Conservation (phyloP, 805 yeast genomes). For the Ogataea nakhonphanomensis region DNA sequence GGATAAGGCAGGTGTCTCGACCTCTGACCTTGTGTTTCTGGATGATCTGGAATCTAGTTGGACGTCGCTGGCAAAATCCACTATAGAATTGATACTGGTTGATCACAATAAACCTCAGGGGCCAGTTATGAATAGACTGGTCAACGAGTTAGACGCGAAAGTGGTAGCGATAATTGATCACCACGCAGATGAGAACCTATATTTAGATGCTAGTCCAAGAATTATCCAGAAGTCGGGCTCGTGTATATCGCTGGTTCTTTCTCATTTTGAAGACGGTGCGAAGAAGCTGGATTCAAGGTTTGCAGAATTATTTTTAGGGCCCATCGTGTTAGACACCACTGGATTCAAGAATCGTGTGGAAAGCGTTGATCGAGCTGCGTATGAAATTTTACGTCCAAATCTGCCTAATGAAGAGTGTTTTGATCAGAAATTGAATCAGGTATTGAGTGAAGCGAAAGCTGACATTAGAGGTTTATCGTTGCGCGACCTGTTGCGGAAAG, state of each 20-base stretch:
- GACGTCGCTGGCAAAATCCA: slow-evolving; percentile 7
- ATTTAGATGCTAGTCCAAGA: slow-evolving; percentile 54
- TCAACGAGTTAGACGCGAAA: slow-evolving; percentile 24
- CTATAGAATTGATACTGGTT: slow-evolving; percentile 56
- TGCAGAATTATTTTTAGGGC: slow-evolving; percentile 51
- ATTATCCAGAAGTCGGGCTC: slow-evolving; percentile 66
- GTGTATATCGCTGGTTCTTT: slow-evolving; percentile 71
- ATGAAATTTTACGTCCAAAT: slow-evolving; percentile 30
- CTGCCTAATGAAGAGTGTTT: slow-evolving; percentile 22
- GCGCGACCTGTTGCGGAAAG: slow-evolving; percentile 69
- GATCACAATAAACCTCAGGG: slow-evolving; percentile 79
- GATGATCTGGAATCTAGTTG: slow-evolving; percentile 54
- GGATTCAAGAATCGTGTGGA: slow-evolving; percentile 65
- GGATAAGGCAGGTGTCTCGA: slow-evolving; percentile 41
- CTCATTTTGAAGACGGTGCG: slow-evolving; percentile 33
- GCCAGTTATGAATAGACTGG: slow-evolving; percentile 32
- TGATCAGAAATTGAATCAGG: slow-evolving; percentile 10
- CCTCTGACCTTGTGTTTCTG: slow-evolving; percentile 51
- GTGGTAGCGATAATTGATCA: slow-evolving; percentile 78
- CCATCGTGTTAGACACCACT: slow-evolving; percentile 74
- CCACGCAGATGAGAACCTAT: slow-evolving; percentile 67
- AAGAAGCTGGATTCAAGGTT: slow-evolving; percentile 9
- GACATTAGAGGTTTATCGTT: slow-evolving; percentile 59
- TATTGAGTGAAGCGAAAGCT: slow-evolving; percentile 49
- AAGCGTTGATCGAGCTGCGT: slow-evolving; percentile 48